Evolutionary conservation across 768 basidiomycete genomes (phyloP), one percentile per base, ranked within the genome.

Genomic region (Mycena amicta): DNA sequence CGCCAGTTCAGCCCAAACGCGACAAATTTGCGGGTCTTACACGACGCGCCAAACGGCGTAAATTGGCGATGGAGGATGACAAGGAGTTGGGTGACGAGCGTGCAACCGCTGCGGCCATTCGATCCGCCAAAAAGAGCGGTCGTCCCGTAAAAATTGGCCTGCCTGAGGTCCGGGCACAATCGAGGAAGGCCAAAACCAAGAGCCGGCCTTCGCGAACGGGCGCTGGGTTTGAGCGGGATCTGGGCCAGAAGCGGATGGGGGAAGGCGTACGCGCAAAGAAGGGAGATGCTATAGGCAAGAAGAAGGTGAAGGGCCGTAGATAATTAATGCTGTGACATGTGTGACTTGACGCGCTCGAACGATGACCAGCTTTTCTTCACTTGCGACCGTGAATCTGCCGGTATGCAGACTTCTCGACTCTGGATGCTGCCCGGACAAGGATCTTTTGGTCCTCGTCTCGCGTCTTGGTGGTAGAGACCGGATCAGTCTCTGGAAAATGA

Each of bases 401-500:
- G 75, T 82, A 28, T 83, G 82, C 54, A 83, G 87, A 39, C 65
- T 92, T 28, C 72, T 89, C 25, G 56, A 75, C 11, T 81, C 85
- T 22, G 84, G 91, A 47, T 92, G 91, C 66, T 92, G 92, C 70
- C 90, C 91, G 8, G 92, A 93, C 75, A 93, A 93, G 70, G 92
- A 93, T 71, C 76, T 93, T 40, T 73, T 92, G 3, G 75, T 87
- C 26, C 74, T 92, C 6, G 75, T 92, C 50, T 86, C 87, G 57
- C 81, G 84, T 27, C 75, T 87, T 25, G 89, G 85, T 29, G 84
- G 85, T 29, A 80, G 82, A 61, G 89, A 92, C 67, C 81, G 84
- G 59, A 71, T 93, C 67, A 84, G 86, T 62, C 76, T 94, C 33
- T 94, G 90, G 90, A 92, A 90, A 65, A 83, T 86, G 70, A 86